Evolutionary conservation across 139 green algal genomes (phyloP).

Genomic region (Astrephomene gubernaculifera): DNA sequence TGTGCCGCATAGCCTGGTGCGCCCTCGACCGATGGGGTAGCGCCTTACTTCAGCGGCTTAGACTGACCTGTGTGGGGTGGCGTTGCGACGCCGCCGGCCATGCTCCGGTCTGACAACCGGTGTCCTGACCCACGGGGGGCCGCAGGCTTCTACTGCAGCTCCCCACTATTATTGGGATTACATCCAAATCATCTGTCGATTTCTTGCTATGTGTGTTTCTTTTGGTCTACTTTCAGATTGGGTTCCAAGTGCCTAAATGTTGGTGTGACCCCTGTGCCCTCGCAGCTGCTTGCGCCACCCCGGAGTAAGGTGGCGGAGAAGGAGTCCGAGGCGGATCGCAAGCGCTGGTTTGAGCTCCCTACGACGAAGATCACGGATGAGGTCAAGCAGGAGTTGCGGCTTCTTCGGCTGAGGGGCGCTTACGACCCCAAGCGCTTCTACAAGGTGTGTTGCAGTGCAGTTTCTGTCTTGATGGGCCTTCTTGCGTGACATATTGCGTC

Average conservation of each 20-base stretch:
- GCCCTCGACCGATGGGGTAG: background rate
- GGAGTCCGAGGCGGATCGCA: background rate
- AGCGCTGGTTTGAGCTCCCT: constrained; percentile 44
- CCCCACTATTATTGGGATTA: constrained; percentile 18
- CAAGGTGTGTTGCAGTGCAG: constrained; percentile 56
- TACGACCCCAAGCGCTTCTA: constrained; percentile 95
- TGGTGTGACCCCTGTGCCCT: background rate
- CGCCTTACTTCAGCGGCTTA: constrained; percentile 38
- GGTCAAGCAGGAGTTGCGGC: constrained; percentile 79
- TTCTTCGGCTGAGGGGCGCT: constrained; percentile 82
- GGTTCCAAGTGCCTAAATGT: too few species aligned
- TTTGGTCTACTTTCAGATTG: too few species aligned
- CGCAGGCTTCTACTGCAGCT: background rate
- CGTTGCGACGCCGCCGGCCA: constrained; percentile 1
- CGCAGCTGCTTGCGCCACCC: constrained; percentile 54
- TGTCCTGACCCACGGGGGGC: constrained; percentile 30
- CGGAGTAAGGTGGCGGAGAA: constrained; percentile 43
- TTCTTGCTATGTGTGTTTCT: too few species aligned
- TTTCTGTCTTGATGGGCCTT: too few species aligned
- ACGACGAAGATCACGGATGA: constrained; percentile 56
- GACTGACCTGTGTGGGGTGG: background rate
- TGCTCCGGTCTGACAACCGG: constrained; percentile 14
- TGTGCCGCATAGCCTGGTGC: constrained; percentile 32
- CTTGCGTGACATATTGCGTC: too few species aligned
- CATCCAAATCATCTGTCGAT: background rate